These are phyloP conservation scores for Lentinula boryana DNA, from an alignment of 768 basidiomycete genomes.

Conservation along the genomic window DNA sequence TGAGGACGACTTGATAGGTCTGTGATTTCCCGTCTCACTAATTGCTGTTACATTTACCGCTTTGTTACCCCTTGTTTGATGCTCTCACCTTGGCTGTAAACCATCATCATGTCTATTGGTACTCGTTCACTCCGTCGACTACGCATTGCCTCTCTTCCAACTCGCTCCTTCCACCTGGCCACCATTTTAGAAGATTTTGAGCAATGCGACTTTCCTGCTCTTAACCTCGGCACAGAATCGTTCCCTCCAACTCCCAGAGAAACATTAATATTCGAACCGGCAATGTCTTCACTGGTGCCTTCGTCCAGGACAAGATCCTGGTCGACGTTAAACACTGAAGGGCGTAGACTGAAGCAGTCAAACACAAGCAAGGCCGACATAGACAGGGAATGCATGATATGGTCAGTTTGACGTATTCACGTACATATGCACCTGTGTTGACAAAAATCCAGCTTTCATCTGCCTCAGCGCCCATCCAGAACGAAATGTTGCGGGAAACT, in stretches of 20 bases:
- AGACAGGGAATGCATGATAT: neutral
- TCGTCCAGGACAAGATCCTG: neutral
- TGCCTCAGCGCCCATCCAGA: neutral
- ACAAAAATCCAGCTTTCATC: neutral
- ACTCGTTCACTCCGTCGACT: neutral
- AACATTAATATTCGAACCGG: neutral
- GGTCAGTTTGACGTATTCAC: neutral
- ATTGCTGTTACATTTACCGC: neutral
- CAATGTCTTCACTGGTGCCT: neutral
- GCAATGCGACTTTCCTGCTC: neutral
- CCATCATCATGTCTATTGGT: neutral
- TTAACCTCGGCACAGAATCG: slow-evolving; percentile 1
- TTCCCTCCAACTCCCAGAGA: neutral
- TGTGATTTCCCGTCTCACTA: neutral
- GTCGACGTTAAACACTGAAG: neutral
- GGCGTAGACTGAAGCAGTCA: neutral
- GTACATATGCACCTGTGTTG: neutral
- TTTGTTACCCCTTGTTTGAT: neutral
- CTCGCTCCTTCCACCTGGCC: neutral
- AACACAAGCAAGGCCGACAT: neutral
- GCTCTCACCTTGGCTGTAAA: neutral
- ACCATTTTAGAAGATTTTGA: neutral
- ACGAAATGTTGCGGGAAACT: slow-evolving; percentile 4
- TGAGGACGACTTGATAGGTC: neutral
- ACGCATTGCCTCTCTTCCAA: neutral